Percentiles rank a stretch among this genome's conserved stretches.
Conservation (phyloP, 2,329 filamentous ascomycete species). For the Fusarium incarnatum region DNA sequence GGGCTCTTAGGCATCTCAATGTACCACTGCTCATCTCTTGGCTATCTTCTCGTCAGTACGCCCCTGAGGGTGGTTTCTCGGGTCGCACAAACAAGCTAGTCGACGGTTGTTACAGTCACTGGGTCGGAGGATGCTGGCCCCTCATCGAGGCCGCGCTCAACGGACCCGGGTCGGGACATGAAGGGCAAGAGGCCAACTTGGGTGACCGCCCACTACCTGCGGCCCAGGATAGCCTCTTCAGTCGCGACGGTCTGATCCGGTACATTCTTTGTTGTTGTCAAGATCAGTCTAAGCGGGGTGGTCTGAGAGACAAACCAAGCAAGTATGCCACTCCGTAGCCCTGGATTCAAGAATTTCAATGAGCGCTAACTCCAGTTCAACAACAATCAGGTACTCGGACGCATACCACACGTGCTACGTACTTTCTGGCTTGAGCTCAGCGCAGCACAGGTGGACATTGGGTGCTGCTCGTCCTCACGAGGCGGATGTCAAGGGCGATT, state of each 20-base stretch:
- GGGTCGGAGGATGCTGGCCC: constrained; percentile 96
- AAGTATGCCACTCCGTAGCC: constrained; percentile 67
- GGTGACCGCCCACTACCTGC: constrained; percentile 48
- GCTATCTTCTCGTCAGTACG: constrained; percentile 89
- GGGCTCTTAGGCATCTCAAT: constrained; percentile 73
- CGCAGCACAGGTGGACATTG: constrained; percentile 75
- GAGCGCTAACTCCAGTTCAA: constrained; percentile 39
- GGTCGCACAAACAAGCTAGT: constrained; percentile 98
- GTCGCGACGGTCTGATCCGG: constrained; percentile 83
- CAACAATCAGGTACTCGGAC: constrained; percentile 73
- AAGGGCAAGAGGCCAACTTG: constrained; percentile 46
- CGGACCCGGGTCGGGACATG: constrained; percentile 53
- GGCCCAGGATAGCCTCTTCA: constrained; percentile 71
- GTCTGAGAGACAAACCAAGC: constrained; percentile 92
- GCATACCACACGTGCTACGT: constrained; percentile 95
- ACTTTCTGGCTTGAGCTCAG: constrained; percentile 84
- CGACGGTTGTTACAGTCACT: constrained; percentile 98
- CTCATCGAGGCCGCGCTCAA: constrained; percentile 83
- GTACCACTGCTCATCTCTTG: constrained; percentile 82
- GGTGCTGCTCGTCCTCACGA: constrained; percentile 49
- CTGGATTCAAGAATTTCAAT: constrained; percentile 25
- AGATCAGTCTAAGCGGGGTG: constrained; percentile 75
- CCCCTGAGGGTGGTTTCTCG: constrained; percentile 91
- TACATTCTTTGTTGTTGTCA: constrained; percentile 95
- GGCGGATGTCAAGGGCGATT: constrained; percentile 52